Evolutionary conservation across 2,329 filamentous ascomycete genomes (phyloP).

Genomic region (Cladophialophora yegresii): DNA sequence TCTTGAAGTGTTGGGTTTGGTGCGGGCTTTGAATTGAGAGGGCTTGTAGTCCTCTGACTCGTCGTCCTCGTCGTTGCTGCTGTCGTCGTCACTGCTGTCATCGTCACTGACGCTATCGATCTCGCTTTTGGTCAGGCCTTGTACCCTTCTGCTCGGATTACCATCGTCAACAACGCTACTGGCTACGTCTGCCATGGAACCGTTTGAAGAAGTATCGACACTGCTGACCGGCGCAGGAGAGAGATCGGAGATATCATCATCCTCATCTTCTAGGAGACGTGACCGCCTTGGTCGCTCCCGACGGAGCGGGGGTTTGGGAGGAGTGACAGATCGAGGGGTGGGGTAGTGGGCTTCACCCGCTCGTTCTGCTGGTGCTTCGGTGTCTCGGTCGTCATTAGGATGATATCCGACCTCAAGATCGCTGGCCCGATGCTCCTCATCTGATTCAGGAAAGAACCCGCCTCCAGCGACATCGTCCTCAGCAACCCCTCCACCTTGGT

Average conservation of each 20-base stretch:
- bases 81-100: constrained; percentile 12
- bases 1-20: neutral
- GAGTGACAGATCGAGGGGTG: constrained; percentile 27
- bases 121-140: neutral
- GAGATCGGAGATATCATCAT: constrained; percentile 21
- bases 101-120: constrained; percentile 3
- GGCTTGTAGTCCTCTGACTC: constrained; percentile 19
- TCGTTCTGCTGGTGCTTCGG: constrained; percentile 7
- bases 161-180: neutral
- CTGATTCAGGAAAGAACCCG: constrained; percentile 40
- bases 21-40: neutral
- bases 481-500: neutral
- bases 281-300: constrained; percentile 12
- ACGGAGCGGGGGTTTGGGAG: constrained; percentile 8
- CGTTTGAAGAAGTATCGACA: neutral
- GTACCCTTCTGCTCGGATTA: too few relatives aligned
- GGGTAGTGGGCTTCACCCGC: constrained; percentile 24
- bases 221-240: constrained; percentile 7
- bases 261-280: constrained; percentile 16
- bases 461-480: constrained; percentile 40
- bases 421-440: constrained; percentile 34
- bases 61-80: constrained; percentile 1
- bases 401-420: constrained; percentile 47
- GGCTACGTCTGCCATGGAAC: neutral
- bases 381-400: constrained; percentile 5